A percentile compares a stretch with the other conserved stretches of the same genome.
Conservation (phyloP, 441 rosid genomes). For the Erysimum cheiri region DNA sequence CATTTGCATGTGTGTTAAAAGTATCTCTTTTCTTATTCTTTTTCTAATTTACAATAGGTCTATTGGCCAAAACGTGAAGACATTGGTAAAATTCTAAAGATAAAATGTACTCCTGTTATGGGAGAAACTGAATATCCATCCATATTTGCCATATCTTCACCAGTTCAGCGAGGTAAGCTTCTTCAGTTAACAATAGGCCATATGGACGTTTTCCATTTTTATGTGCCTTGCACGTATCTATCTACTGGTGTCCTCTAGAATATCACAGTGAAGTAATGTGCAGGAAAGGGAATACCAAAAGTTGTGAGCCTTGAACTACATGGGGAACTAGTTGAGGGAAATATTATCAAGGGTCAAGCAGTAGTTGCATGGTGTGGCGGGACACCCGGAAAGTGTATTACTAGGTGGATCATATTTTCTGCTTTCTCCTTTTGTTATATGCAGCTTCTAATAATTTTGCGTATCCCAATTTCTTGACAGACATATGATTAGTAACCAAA, state of each 20-base stretch:
- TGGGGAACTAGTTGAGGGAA: slow-evolving; percentile 93
- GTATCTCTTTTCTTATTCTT: slow-evolving; percentile 25
- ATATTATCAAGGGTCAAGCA: slow-evolving; percentile 68
- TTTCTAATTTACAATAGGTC: slow-evolving; percentile 51
- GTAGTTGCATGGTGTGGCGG: slow-evolving; percentile 99
- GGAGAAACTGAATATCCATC: slow-evolving; percentile 79
- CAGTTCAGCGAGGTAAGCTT: slow-evolving; percentile 75
- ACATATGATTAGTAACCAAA: slow-evolving; percentile 34
- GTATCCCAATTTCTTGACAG: slow-evolving; percentile 1
- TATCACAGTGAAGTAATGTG: slow-evolving; percentile 32
- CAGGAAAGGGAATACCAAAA: slow-evolving; percentile 96
- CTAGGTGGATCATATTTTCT: slow-evolving; percentile 58
- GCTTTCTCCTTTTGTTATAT: slow-evolving; percentile 22
- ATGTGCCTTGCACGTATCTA: slow-evolving; percentile 13
- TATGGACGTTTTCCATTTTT: slow-evolving; percentile 17
- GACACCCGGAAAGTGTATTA: slow-evolving; percentile 91
- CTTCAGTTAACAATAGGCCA: slow-evolving; percentile 30
- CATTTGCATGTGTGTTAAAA: slow-evolving; percentile 19
- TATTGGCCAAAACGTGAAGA: slow-evolving; percentile 95
- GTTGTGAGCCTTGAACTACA: slow-evolving; percentile 87
- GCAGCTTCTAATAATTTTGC: slow-evolving; percentile 6
- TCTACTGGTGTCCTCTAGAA: slow-evolving; percentile 33
- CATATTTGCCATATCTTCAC: slow-evolving; percentile 84
- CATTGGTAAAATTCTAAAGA: slow-evolving; percentile 77
- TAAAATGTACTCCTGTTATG: slow-evolving; percentile 73